Percentiles rank a stretch among this genome's conserved stretches.
Evolutionary conservation across 306 rosid species (phyloP).

Genomic region (Sophora flavescens): DNA sequence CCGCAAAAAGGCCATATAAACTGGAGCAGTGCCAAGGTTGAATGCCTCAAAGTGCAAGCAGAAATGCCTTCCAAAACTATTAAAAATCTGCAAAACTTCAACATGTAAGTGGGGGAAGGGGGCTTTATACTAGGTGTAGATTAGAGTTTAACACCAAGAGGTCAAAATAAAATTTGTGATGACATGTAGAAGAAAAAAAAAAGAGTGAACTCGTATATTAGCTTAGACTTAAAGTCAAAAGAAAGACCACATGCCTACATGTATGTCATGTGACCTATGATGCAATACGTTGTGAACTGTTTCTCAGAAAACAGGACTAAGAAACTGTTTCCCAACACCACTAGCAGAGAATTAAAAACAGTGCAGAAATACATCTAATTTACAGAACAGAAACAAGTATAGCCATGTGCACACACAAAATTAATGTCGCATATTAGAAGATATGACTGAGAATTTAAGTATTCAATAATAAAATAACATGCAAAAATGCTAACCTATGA

Average conservation of each 20-base stretch:
- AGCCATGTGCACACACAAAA: slow-evolving; percentile 38
- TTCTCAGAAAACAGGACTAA: slow-evolving; percentile 14
- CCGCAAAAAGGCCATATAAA: slow-evolving; percentile 90
- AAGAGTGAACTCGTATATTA: not conserved
- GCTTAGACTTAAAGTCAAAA: slow-evolving; percentile 28
- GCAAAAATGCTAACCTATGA: slow-evolving; percentile 22
- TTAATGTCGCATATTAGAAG: slow-evolving; percentile 9
- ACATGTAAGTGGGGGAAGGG: slow-evolving; percentile 18
- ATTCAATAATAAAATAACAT: slow-evolving; percentile 35
- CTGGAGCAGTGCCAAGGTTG: slow-evolving; percentile 81
- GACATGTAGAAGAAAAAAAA: not conserved
- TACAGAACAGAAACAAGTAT: slow-evolving; percentile 8
- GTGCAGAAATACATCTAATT: not conserved
- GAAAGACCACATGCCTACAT: slow-evolving; percentile 17
- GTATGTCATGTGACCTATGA: slow-evolving; percentile 38
- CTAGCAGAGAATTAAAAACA: slow-evolving; percentile 15
- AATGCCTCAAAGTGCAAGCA: slow-evolving; percentile 98
- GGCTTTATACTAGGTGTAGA: not conserved
- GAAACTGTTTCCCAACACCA: slow-evolving; percentile 9
- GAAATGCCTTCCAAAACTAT: slow-evolving; percentile 86
- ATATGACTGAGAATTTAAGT: not conserved
- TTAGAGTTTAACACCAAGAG: not conserved
- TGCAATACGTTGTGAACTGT: slow-evolving; percentile 1
- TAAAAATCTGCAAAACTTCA: slow-evolving; percentile 70
- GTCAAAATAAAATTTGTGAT: not conserved